phyloP scores from a whole-genome alignment of 257 asterid genomes.

The Anisodus acutangulus region DNA sequence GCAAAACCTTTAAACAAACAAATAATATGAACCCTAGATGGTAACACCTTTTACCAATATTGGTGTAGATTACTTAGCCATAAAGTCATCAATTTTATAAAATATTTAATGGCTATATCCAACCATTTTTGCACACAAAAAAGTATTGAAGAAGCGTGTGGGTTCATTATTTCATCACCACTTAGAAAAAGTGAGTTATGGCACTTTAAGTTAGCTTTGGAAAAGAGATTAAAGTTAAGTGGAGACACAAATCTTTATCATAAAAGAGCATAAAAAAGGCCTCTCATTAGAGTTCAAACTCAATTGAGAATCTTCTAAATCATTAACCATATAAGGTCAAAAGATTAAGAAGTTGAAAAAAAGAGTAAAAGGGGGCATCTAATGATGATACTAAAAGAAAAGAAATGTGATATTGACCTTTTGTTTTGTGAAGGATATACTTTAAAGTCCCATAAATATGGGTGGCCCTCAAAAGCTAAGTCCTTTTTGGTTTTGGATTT shows the following conservation, averaged over 20 bases:
- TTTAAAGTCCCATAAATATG: not conserved
- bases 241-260: not conserved
- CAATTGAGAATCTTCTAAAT: slow-evolving; percentile 43
- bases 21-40: too few species aligned
- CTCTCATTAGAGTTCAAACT: not conserved
- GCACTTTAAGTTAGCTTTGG: slow-evolving; percentile 31
- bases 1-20: too few species aligned
- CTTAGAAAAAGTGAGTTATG: not conserved
- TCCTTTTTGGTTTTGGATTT: not conserved
- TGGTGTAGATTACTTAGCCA: not conserved
- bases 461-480: slow-evolving; percentile 12
- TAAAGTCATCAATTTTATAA: not conserved
- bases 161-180: slow-evolving; percentile 17
- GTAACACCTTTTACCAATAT: too few species aligned
- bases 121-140: not conserved
- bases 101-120: not conserved
- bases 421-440: slow-evolving; percentile 6
- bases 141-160: slow-evolving; percentile 24
- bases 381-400: slow-evolving; percentile 25
- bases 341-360: slow-evolving; percentile 9
- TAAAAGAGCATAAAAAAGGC: slow-evolving; percentile 1
- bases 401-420: not conserved
- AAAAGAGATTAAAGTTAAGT: not conserved
- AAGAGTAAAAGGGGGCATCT: slow-evolving; percentile 9
- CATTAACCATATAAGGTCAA: slow-evolving; percentile 33